phyloP scores from a whole-genome alignment of 805 yeast genomes.

The Zygotorulaspora florentina region DNA sequence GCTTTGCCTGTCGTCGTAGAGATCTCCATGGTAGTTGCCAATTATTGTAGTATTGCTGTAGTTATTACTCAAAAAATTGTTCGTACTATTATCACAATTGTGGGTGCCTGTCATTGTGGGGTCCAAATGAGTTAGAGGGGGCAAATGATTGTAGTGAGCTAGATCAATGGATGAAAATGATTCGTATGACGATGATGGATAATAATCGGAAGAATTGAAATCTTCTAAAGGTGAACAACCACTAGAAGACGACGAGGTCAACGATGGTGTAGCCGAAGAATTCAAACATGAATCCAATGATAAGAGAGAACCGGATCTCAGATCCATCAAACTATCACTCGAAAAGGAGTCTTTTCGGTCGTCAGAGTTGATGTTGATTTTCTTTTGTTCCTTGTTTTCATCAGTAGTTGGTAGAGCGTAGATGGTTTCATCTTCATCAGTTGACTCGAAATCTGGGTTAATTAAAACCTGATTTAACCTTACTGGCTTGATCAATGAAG shows the following conservation, averaged over 20 bases:
- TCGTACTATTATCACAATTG: background rate
- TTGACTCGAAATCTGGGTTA: constrained; percentile 9
- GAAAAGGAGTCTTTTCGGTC: constrained; percentile 2
- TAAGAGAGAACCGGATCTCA: background rate
- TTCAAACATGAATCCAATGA: background rate
- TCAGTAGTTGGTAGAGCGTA: background rate
- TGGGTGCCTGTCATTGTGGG: background rate
- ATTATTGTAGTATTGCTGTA: background rate
- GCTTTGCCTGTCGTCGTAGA: constrained; percentile 21
- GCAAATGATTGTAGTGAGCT: constrained; percentile 9
- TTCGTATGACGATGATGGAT: constrained; percentile 5
- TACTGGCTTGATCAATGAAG: constrained; percentile 22
- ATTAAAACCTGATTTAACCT: constrained; percentile 20
- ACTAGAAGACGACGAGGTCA: constrained; percentile 16
- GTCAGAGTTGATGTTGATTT: background rate
- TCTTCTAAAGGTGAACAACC: constrained; percentile 22
- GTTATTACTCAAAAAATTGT: background rate
- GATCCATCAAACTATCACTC: background rate
- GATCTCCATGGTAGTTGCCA: constrained; percentile 5
- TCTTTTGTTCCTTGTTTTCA: background rate
- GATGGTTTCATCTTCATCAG: constrained; percentile 6
- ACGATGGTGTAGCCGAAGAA: constrained; percentile 3
- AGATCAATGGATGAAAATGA: constrained; percentile 12
- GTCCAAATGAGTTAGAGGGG: constrained; percentile 3
- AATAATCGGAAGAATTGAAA: constrained; percentile 12